A percentile compares a stretch with the other conserved stretches of the same genome.
These are phyloP conservation scores for Thielaviopsis musarum DNA, from an alignment of 2,329 filamentous ascomycete species.

Conservation along the genomic window DNA sequence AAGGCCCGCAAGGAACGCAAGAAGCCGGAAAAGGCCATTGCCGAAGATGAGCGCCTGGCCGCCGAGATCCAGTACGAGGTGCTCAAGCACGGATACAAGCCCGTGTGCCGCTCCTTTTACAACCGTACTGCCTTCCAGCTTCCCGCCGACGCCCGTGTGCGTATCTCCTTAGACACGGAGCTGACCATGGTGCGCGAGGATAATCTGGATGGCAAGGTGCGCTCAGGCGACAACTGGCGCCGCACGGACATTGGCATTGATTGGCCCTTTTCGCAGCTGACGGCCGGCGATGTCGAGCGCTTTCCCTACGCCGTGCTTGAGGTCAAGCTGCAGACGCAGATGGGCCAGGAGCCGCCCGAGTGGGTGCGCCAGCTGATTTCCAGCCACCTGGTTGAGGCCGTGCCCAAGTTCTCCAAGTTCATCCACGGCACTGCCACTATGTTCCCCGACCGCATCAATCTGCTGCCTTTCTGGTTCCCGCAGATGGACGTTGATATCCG, in stretches of 20 bases:
- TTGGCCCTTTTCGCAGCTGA: slow-evolving; percentile 80
- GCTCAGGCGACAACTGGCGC: slow-evolving; percentile 82
- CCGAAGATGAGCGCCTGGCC: slow-evolving; percentile 76
- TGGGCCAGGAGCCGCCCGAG: slow-evolving; percentile 83
- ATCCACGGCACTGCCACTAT: slow-evolving; percentile 85
- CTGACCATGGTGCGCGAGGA: slow-evolving; percentile 91
- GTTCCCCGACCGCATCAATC: slow-evolving; percentile 72
- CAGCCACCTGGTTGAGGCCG: slow-evolving; percentile 93
- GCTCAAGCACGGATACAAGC: slow-evolving; percentile 69
- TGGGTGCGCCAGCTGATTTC: slow-evolving; percentile 91
- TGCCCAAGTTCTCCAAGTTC: slow-evolving; percentile 98
- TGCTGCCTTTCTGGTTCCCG: slow-evolving; percentile 93
- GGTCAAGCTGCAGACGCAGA: slow-evolving; percentile 93
- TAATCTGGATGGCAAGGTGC: slow-evolving; percentile 64
- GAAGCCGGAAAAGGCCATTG: slow-evolving; percentile 81
- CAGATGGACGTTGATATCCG: slow-evolving; percentile 98
- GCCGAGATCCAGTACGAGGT: slow-evolving; percentile 88
- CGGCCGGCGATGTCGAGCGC: slow-evolving; percentile 65
- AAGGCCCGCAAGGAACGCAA: slow-evolving; percentile 92
- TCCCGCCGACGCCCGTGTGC: slow-evolving; percentile 85
- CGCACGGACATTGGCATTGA: slow-evolving; percentile 96
- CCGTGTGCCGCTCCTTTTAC: slow-evolving; percentile 91
- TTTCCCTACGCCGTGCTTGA: slow-evolving; percentile 95
- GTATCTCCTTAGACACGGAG: slow-evolving; percentile 93
- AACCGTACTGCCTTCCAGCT: slow-evolving; percentile 96